These are phyloP conservation scores for Russula lepida DNA, from an alignment of 768 basidiomycete genomes.

Conservation along the genomic window DNA sequence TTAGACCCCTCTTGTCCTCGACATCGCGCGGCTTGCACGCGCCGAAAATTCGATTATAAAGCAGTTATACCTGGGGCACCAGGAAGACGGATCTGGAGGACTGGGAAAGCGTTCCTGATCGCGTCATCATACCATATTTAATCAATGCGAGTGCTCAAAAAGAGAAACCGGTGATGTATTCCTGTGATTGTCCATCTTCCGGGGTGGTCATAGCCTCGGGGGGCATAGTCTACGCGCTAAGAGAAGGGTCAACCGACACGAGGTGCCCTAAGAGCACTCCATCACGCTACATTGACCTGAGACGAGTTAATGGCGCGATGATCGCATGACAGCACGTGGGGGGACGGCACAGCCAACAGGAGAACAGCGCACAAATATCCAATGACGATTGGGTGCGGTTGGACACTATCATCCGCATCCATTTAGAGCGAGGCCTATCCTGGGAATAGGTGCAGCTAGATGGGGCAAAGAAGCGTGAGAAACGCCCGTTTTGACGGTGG, in stretches of 20 bases:
- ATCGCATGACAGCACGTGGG: neutral
- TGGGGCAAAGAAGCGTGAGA: neutral
- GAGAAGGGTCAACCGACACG: neutral
- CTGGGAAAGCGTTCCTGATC: neutral
- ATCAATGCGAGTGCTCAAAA: neutral
- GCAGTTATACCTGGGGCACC: neutral
- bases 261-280: neutral
- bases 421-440: neutral
- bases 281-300: neutral
- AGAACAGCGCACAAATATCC: neutral
- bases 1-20: too few relatives aligned
- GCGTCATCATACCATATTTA: too few relatives aligned
- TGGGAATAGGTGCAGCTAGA: conserved; percentile 13
- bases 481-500: neutral
- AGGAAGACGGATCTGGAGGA: neutral
- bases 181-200: neutral
- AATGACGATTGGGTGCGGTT: neutral
- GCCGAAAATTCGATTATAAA: neutral
- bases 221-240: neutral
- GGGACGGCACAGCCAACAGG: neutral
- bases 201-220: neutral
- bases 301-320: neutral
- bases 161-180: neutral
- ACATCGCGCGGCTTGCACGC: neutral
- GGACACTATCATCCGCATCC: neutral